A percentile compares a stretch with the other conserved stretches of the same genome.
phyloP scores from a whole-genome alignment of 331 rosid species.

The Erythrophleum ivorense region DNA sequence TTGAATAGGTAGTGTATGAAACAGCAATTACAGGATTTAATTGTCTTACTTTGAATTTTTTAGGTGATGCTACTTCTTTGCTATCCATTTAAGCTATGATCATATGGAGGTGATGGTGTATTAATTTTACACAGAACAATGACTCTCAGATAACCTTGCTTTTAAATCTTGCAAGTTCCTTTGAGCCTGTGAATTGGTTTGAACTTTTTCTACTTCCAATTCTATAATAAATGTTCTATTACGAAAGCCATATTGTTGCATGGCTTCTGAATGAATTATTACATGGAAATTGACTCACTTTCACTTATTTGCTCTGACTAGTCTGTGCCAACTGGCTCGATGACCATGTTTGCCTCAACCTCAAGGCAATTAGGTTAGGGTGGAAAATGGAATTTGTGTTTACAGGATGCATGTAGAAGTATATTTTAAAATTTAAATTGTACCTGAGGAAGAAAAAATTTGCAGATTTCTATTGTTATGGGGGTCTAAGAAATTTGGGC shows the following conservation, averaged over 20 bases:
- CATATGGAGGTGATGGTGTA: neutral
- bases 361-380: neutral
- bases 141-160: neutral
- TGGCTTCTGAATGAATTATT: neutral
- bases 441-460: neutral
- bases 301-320: neutral
- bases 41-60: neutral
- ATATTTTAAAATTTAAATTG: neutral
- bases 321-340: neutral
- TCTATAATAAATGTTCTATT: neutral
- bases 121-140: conserved; percentile 25
- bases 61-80: neutral
- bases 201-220: neutral
- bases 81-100: conserved; percentile 14
- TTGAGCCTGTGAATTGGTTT: conserved; percentile 11
- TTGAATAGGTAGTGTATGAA: neutral
- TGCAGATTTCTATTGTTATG: neutral
- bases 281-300: neutral
- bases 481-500: neutral
- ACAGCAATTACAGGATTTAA: neutral
- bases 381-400: neutral
- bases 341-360: neutral
- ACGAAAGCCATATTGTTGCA: neutral
- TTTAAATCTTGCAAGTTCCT: too few relatives aligned
- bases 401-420: neutral